These are phyloP conservation scores for Gloeostereum incarnatum DNA, from an alignment of 768 basidiomycete genomes.

Conservation along the genomic window DNA sequence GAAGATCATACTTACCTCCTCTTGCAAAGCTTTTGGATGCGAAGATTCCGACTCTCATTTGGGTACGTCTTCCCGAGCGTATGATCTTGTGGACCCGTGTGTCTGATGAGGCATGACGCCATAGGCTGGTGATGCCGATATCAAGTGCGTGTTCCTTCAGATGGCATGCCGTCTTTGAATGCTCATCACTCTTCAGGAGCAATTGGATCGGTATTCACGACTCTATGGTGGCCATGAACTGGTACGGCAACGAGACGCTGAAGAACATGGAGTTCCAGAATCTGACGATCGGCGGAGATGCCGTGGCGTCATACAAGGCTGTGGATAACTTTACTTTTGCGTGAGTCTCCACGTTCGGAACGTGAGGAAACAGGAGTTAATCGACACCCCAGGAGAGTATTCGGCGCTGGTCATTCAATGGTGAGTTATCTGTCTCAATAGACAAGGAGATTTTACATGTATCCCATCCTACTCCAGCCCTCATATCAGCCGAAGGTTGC, in stretches of 20 bases:
- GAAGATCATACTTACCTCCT: background rate
- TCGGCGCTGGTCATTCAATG: too few species aligned
- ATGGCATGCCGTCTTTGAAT: background rate
- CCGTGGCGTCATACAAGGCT: constrained; percentile 2
- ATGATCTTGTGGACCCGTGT: too few species aligned
- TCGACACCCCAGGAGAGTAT: too few species aligned
- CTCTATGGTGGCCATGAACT: constrained; percentile 1
- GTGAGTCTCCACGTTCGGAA: too few species aligned
- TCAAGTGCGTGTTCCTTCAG: background rate
- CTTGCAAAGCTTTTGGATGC: constrained; percentile 3
- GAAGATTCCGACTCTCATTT: constrained; percentile 3
- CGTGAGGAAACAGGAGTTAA: too few species aligned
- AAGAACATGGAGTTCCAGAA: constrained; percentile 18
- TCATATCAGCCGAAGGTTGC: too few species aligned
- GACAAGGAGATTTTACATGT: too few species aligned
- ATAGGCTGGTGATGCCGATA: constrained; percentile 6
- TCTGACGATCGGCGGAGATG: background rate
- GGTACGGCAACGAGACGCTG: constrained; percentile 6
- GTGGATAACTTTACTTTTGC: constrained; percentile 1
- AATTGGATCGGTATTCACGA: constrained; percentile 6
- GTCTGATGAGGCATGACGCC: too few species aligned
- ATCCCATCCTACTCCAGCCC: too few species aligned
- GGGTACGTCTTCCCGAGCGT: too few species aligned
- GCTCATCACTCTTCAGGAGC: background rate
- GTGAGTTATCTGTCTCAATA: too few species aligned